phyloP scores from a whole-genome alignment of 768 basidiomycete species.

The Fomitopsis serialis region DNA sequence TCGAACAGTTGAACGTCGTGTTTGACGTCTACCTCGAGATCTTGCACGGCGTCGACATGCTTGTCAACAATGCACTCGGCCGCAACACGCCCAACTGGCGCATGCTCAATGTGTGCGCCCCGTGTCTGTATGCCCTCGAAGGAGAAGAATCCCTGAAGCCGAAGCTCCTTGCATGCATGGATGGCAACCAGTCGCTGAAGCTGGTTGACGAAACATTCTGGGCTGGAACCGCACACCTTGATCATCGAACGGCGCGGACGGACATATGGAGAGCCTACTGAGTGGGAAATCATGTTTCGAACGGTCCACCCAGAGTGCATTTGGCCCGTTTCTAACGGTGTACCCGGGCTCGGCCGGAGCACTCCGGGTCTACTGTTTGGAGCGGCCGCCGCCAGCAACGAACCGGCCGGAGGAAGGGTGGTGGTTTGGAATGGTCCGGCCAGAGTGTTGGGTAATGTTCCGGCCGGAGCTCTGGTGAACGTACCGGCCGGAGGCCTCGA shows the following conservation, averaged over 20 bases:
- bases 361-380: too few relatives aligned
- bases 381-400: too few relatives aligned
- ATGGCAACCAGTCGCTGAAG: conserved; percentile 18
- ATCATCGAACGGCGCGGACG: not conserved
- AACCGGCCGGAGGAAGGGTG: too few relatives aligned
- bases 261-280: conserved; percentile 6
- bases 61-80: conserved; percentile 10
- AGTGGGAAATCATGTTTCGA: conserved; percentile 13
- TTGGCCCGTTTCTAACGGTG: too few relatives aligned
- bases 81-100: conserved; percentile 17
- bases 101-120: conserved; percentile 20
- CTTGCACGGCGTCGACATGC: conserved; percentile 7
- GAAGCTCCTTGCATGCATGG: conserved; percentile 13
- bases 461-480: too few relatives aligned
- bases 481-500: too few relatives aligned
- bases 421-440: too few relatives aligned
- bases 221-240: not conserved
- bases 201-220: conserved; percentile 6
- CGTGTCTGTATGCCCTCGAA: conserved; percentile 18
- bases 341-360: too few relatives aligned
- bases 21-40: conserved; percentile 26
- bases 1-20: conserved; percentile 19
- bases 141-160: conserved; percentile 8
- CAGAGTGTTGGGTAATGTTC: too few relatives aligned
- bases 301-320: too few relatives aligned